Base-by-base conservation (phyloP, 2,329 filamentous ascomycete genomes). In the Metarhizium sp. region DNA sequence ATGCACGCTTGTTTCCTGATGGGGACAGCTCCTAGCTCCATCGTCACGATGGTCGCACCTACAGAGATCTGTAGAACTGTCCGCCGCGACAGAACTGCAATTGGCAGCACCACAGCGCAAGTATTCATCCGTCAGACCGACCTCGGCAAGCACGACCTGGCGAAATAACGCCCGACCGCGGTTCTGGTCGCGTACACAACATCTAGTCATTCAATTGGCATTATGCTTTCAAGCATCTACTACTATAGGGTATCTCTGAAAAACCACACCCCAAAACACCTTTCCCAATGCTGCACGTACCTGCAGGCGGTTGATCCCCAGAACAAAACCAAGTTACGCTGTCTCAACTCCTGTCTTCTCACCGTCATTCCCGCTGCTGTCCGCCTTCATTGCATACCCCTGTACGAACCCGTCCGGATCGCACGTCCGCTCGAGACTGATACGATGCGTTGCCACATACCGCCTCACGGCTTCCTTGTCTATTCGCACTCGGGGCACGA, bases 341-440 rank as follows among this genome's bases (percentile, higher is more conserved):
- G 57, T 57, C 57, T 58, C 58, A 8, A 56, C 60, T 16, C 57
- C 58, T 4, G 62, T 60, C 16, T 64, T 59, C 16, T 61, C 63
- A 0, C 60, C 60, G 4, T 74, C 73, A 11, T 68, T 71, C 14
- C 69, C 69, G 6, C 61, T 66, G 55, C 67, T 67, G 4, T 66
- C 69, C 32, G 63, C 58, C 63, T 75, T 78, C 51, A 78, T 71
- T 13, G 81, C 82, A 68, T 87, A 88, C 53, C 82, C 79, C 59
- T 86, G 82, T 6, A 86, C 71, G 61, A 96, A 96, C 1, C 88
- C 90, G 1, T 84, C 79, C 5, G 85, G 80, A 68, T 89, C 86
- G 53, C 94, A 88, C 1, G 85, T 78, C 63, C 78, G 79, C 53
- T 81, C 78, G 52, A 92, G 66, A 52, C 78, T 78, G 55, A 92